Base-by-base conservation (phyloP, 768 basidiomycete genomes). In the Exsudoporus frostii region DNA sequence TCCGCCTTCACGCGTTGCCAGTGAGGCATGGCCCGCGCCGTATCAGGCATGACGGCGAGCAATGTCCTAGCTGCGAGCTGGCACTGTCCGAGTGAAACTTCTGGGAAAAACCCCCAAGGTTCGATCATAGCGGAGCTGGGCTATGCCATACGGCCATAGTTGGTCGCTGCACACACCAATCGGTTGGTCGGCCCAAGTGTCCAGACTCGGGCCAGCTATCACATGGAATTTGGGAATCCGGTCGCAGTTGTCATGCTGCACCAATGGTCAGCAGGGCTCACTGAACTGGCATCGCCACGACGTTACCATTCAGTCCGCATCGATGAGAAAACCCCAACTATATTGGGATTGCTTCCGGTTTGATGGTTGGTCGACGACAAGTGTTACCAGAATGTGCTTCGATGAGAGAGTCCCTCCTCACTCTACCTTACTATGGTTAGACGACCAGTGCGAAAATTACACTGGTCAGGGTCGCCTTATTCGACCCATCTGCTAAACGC, bases 391-490 rank as follows among this genome's bases (percentile, higher is more conserved):
- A 53, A 37, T 27, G 39, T 42, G 48, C 24, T 38, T 34, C 34
- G 54, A 62, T 65, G 58, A 52, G 67, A 64, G 54, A 55, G 40
- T 45, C 32, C 24, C 47, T 41, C 45, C 29, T 41, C 53, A 58
- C 57, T 53, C 54, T 65, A 48, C 34, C 70, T 65, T 53, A 56
- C 63, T 70, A 69, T 70, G 70, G 69, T 67, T 66, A 70, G 61
- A 57, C 48, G 40, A 25, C 33, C 41, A 48, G 39, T 54, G 52
- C 51, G 55, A 51, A 56, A 64, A 42, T 56, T 55, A 54, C 50
- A 45, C 53, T 44, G 20, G 36, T 63, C 67, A 69, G 68, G 69
- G 61, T 63, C 64, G 22, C 45, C 46, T 55, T 53, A 63, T 52
- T 51, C 60, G 54, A 51, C 47, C 19, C 30, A 48, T 51, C 50